Evolutionary conservation across 2,329 filamentous ascomycete genomes (phyloP), one percentile per base, ranked within the genome.

Genomic region (Coniochaeta hoffmannii): DNA sequence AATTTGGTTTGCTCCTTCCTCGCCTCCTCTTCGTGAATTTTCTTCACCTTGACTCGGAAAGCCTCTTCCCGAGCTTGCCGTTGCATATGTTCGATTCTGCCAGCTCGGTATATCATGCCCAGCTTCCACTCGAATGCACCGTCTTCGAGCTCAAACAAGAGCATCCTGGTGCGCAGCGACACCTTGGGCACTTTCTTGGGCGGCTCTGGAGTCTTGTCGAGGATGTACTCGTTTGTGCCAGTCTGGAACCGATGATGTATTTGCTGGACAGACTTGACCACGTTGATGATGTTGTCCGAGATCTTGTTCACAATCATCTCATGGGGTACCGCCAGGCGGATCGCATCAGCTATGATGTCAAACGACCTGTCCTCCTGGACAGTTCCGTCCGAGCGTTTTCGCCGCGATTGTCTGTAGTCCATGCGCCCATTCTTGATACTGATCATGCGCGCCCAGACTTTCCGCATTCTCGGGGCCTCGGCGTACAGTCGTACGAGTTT

Each of bases 111-210:
- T 53, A 99, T 99, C 66, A 91, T 86, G 15, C 92, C 90, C 10
- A 99, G 76, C 68, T 97, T 97, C 89, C 92, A 99, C 69, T 99
- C 94, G 65, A 99, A 99, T 0, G 90, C 87, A 52, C 94, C 93
- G 68, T 99, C 94, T 71, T 99, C 94, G 34, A 99, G 78, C 66
- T 97, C 93, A 57, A 99, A 93, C 2, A 96, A 73, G 24, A 99
- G 77, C 5, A 88, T 89, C 63, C 89, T 88, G 55, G 87, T 88
- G 53, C 91, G 84, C 10, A 99, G 62, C 0, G 91, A 93, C 22
- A 99, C 76, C 65, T 89, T 93, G 1, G 94, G 94, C 0, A 99
- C 85, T 49, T 83, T 77, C 68, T 95, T 97, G 0, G 95, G 90
- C 0, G 81, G 86, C 69, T 96, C 90, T 0, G 94, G 90, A 10